phyloP scores from a whole-genome alignment of 768 basidiomycete genomes.

The Boletus sensibilis region DNA sequence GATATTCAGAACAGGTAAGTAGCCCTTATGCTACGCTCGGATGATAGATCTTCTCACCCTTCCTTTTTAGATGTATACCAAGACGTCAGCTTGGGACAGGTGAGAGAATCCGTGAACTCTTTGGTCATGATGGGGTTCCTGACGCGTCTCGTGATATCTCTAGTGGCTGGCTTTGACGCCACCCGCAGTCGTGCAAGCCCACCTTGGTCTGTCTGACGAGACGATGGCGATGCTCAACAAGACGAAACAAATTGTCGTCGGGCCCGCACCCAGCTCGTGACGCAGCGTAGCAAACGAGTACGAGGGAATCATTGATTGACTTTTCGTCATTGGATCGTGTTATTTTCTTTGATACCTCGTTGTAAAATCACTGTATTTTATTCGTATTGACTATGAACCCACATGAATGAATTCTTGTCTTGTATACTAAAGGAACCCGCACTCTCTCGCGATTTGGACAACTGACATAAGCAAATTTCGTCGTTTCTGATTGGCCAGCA shows the following conservation, averaged over 20 bases:
- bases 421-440: too few species aligned
- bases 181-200: slow-evolving; percentile 45
- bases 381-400: not conserved
- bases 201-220: slow-evolving; percentile 41
- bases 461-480: too few species aligned
- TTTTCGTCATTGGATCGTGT: not conserved
- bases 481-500: too few species aligned
- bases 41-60: not conserved
- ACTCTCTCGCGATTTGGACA: too few species aligned
- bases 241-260: slow-evolving; percentile 40
- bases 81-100: slow-evolving; percentile 47
- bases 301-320: not conserved
- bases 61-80: slow-evolving; percentile 21
- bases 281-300: too few species aligned
- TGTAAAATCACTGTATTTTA: not conserved
- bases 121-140: not conserved
- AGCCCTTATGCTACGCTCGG: not conserved
- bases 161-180: slow-evolving; percentile 49
- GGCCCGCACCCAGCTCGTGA: slow-evolving; percentile 9
- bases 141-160: not conserved
- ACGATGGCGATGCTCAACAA: slow-evolving; percentile 38
- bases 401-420: too few species aligned
- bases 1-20: slow-evolving; percentile 43
- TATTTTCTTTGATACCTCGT: too few species aligned
- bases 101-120: slow-evolving; percentile 19